phyloP scores from a whole-genome alignment of 345 rosid genomes.

The Citrus medica region DNA sequence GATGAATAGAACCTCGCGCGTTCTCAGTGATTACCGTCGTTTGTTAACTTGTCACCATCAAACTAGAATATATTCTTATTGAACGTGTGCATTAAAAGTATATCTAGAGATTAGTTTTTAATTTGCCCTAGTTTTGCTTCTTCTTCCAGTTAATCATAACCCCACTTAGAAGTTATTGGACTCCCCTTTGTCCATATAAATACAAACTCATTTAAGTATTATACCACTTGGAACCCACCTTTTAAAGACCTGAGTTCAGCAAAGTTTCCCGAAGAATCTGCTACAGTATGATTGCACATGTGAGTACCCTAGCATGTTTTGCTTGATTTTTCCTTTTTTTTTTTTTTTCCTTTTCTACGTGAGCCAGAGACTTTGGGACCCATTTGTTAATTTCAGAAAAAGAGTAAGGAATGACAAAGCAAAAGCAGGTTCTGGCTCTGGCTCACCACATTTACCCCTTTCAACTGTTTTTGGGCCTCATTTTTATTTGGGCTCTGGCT shows the following conservation, averaged over 20 bases:
- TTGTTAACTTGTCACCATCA: not conserved
- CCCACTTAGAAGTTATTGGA: not conserved
- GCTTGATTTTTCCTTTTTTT: too few relatives aligned
- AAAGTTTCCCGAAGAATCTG: not conserved
- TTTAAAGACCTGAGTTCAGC: not conserved
- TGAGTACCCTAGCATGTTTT: not conserved
- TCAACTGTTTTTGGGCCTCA: too few relatives aligned
- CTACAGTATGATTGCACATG: not conserved
- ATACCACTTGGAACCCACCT: not conserved
- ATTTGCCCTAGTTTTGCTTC: not conserved
- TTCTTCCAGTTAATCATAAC: not conserved
- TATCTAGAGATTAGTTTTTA: not conserved
- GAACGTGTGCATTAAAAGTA: not conserved
- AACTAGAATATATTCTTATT: not conserved
- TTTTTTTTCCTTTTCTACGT: too few relatives aligned
- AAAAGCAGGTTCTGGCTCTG: too few relatives aligned
- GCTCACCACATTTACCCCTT: too few relatives aligned
- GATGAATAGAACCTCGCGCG: not conserved
- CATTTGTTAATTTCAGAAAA: too few relatives aligned
- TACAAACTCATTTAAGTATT: not conserved
- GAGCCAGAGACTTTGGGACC: too few relatives aligned
- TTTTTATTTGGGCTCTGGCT: too few relatives aligned
- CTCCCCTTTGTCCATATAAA: not conserved
- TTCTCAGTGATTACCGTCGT: constrained; percentile 1
- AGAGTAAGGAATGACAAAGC: too few relatives aligned